These are phyloP conservation scores for Myxozyma neglecta DNA, from an alignment of 805 yeast genomes.

Conservation along the genomic window DNA sequence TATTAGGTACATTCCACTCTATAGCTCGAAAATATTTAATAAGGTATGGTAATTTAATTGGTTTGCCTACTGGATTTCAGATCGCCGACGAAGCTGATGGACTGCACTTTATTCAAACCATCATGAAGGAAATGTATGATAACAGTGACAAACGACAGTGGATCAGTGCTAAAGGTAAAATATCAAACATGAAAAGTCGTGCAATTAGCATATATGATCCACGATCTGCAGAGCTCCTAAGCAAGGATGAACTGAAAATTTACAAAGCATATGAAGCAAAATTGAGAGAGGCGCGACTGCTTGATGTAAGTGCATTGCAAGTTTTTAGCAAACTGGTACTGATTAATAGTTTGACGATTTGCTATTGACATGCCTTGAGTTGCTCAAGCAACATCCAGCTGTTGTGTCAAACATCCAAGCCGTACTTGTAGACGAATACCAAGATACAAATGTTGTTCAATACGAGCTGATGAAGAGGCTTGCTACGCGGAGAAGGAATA, in stretches of 20 bases:
- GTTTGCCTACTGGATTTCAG: slow-evolving; percentile 42
- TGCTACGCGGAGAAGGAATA: slow-evolving; percentile 50
- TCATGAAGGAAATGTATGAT: slow-evolving; percentile 39
- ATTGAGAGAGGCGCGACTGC: slow-evolving; percentile 45
- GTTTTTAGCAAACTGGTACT: neutral
- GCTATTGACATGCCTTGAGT: slow-evolving; percentile 53
- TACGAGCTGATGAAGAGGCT: slow-evolving; percentile 62
- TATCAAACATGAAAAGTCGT: slow-evolving; percentile 27
- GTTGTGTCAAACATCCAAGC: slow-evolving; percentile 58
- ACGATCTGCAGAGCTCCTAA: neutral
- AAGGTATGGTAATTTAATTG: slow-evolving; percentile 54
- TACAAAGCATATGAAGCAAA: slow-evolving; percentile 56
- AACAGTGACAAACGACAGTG: slow-evolving; percentile 9
- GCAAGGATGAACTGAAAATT: slow-evolving; percentile 35
- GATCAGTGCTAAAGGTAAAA: neutral
- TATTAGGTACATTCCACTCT: slow-evolving; percentile 89
- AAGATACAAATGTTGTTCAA: slow-evolving; percentile 83
- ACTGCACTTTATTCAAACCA: slow-evolving; percentile 41
- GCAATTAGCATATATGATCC: slow-evolving; percentile 9
- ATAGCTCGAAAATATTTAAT: slow-evolving; percentile 64
- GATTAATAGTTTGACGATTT: slow-evolving; percentile 72
- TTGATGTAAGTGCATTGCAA: slow-evolving; percentile 44
- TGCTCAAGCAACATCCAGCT: slow-evolving; percentile 49
- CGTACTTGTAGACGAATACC: slow-evolving; percentile 90
- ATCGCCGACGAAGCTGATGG: slow-evolving; percentile 70